Base-by-base conservation (phyloP, 2,329 filamentous ascomycete genomes). In the Sodiomyces alkalinus region DNA sequence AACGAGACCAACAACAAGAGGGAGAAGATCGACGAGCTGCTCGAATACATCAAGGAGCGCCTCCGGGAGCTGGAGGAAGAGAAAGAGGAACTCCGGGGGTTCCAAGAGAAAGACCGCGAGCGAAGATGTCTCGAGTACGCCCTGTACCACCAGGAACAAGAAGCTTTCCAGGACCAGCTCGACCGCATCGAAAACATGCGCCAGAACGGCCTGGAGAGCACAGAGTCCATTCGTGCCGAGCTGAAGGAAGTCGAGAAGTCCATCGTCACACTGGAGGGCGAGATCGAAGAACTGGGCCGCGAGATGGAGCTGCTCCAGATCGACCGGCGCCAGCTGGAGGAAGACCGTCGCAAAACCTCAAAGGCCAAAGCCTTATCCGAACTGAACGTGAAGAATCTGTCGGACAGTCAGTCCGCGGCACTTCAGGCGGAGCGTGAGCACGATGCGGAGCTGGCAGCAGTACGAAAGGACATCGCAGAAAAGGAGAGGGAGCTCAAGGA, bases 1-100 rank as follows among this genome's bases (percentile, higher is more conserved):
- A 73, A 75, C 36, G 90, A 98, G 41, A 96, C 90, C 11, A 85
- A 87, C 52, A 92, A 85, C 55, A 96, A 94, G 60, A 75, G 85
- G 36, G 66, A 76, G 25, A 94, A 94, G 56, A 96, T 96, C 35
- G 90, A 98, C 47, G 85, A 92, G 46, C 64, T 92, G 9, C 68
- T 98, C 9, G 74, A 79, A 29, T 92, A 90, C 45, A 94, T 98
- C 53, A 85, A 90, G 44, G 82, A 92, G 44, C 75, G 90, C 29
- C 62, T 98, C 30, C 66, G 62, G 21, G 90, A 98, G 52, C 64
- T 98, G 0, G 90, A 98, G 51, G 86, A 93, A 48, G 90, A 98
- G 53, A 96, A 96, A 51, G 85, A 94, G 45, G 92, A 98, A 52
- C 63, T 98, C 21, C 74, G 85, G 25, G 85, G 77, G 6, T 98